These are phyloP conservation scores for Fistulina hepatica DNA, from an alignment of 1,284 basidiomycete genomes.

Conservation along the genomic window DNA sequence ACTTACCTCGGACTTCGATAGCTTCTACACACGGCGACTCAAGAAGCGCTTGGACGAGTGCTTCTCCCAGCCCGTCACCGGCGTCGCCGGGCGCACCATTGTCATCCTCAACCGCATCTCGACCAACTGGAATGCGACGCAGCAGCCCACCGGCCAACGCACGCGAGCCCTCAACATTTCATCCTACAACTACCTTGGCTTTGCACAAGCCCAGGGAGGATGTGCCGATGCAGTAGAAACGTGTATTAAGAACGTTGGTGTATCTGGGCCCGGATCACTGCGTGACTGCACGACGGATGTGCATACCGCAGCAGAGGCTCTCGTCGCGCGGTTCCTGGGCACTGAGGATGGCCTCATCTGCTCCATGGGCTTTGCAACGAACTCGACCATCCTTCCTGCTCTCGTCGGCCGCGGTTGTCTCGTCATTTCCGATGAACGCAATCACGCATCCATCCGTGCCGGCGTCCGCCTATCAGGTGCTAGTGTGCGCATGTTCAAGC, in stretches of 20 bases:
- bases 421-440: conserved; percentile 95
- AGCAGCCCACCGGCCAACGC: conserved; percentile 66
- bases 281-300: conserved; percentile 82
- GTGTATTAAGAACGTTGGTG: conserved; percentile 66
- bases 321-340: conserved; percentile 87
- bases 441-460: conserved; percentile 93
- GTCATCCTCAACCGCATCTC: conserved; percentile 79
- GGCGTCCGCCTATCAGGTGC: conserved; percentile 88
- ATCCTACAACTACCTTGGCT: conserved; percentile 99
- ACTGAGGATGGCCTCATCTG: conserved; percentile 83
- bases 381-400: conserved; percentile 92
- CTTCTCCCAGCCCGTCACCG: conserved; percentile 89
- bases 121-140: conserved; percentile 73
- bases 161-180: conserved; percentile 94
- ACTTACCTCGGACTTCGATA: conserved; percentile 97
- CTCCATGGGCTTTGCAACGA: conserved; percentile 98
- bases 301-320: conserved; percentile 73
- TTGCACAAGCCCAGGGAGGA: conserved; percentile 87
- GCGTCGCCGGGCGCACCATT: conserved; percentile 93
- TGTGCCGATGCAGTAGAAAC: conserved; percentile 92
- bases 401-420: conserved; percentile 86
- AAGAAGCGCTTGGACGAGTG: conserved; percentile 94
- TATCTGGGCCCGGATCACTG: conserved; percentile 68
- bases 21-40: conserved; percentile 95
- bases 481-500: conserved; percentile 90